phyloP scores from a whole-genome alignment of 305 asterid species.

The Solanum hybrid region DNA sequence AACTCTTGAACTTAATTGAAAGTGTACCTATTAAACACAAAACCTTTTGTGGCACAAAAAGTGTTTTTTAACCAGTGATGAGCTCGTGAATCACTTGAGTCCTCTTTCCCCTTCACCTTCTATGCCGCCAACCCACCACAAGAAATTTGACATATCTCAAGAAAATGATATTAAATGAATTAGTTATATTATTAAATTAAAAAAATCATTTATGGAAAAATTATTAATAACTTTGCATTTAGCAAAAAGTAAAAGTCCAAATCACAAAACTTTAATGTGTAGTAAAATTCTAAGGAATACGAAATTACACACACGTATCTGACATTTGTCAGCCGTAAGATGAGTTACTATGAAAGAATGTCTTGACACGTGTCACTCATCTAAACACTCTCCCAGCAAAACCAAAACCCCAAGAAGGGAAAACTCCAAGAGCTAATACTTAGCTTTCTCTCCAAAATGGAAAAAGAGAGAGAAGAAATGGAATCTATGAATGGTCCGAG shows the following conservation, averaged over 20 bases:
- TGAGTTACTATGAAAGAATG: not conserved
- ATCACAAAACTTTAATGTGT: not conserved
- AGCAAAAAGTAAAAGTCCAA: not conserved
- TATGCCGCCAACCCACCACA: not conserved
- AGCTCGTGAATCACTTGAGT: not conserved
- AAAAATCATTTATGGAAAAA: not conserved
- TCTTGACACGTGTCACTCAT: not conserved
- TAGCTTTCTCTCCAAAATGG: not conserved
- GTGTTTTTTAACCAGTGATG: not conserved
- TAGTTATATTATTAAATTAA: not conserved
- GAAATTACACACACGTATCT: not conserved
- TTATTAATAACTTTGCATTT: not conserved
- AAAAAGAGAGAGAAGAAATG: not conserved
- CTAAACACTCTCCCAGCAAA: not conserved
- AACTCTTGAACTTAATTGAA: not conserved
- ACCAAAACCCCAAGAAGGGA: not conserved
- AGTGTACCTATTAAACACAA: not conserved
- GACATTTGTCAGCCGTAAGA: not conserved
- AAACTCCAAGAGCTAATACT: not conserved
- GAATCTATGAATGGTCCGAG: not conserved
- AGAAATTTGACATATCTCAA: not conserved
- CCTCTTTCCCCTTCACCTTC: not conserved
- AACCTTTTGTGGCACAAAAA: not conserved
- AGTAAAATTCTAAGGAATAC: not conserved
- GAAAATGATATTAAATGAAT: not conserved